Evolutionary conservation across 176 grass and related monocot genomes (phyloP).

Genomic region (Aegilops speltoides): DNA sequence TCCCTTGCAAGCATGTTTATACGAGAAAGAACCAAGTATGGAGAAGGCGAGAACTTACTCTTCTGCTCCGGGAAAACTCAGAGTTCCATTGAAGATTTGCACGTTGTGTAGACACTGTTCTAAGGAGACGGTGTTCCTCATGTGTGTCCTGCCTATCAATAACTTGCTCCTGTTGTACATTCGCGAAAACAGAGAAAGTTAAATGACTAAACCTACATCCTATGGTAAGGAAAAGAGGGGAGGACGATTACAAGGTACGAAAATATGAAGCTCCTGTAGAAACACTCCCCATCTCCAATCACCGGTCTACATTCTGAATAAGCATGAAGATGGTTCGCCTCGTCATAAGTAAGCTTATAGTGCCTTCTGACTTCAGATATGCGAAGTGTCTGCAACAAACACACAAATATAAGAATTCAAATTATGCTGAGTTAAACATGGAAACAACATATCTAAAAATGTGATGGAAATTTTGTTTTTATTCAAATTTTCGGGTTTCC

Average conservation of each 20-base stretch:
- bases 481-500: neutral
- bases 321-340: neutral
- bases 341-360: neutral
- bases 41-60: slow-evolving; percentile 13
- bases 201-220: slow-evolving; percentile 14
- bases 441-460: slow-evolving; percentile 5
- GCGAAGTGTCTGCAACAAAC: slow-evolving; percentile 19
- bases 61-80: slow-evolving; percentile 6
- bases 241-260: slow-evolving; percentile 41
- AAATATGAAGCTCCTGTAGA: slow-evolving; percentile 58
- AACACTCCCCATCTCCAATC: slow-evolving; percentile 42
- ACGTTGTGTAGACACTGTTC: slow-evolving; percentile 17
- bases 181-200: neutral
- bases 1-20: slow-evolving; percentile 1
- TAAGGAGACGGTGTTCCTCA: slow-evolving; percentile 39
- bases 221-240: slow-evolving; percentile 10
- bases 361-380: neutral
- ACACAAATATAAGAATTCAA: slow-evolving; percentile 12
- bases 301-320: slow-evolving; percentile 29
- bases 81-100: slow-evolving; percentile 1
- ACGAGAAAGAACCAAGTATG: neutral
- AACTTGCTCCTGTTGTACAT: slow-evolving; percentile 44
- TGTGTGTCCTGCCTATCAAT: slow-evolving; percentile 38
- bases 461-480: neutral
- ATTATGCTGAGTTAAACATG: slow-evolving; percentile 1